These are phyloP conservation scores for Sparassis latifolia DNA, from an alignment of 1,284 basidiomycete species.

Conservation along the genomic window DNA sequence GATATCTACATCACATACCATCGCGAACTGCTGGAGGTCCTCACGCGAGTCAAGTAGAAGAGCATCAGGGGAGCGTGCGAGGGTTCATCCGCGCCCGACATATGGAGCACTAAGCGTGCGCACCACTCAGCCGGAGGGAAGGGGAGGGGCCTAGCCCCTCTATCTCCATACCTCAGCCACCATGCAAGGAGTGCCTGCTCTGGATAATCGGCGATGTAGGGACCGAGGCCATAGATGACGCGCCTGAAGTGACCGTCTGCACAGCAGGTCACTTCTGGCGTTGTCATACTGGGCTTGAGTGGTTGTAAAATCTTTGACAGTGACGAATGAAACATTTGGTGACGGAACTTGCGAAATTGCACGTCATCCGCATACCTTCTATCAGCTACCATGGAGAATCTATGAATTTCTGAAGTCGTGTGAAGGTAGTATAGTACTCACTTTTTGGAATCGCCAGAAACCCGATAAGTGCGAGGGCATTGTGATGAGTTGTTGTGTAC, in stretches of 20 bases:
- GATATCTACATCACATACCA: conserved; percentile 79
- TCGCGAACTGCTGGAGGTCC: conserved; percentile 58
- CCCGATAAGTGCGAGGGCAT: not conserved
- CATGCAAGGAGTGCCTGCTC: not conserved
- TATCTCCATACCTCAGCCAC: no score
- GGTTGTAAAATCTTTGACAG: not conserved
- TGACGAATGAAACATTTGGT: not conserved
- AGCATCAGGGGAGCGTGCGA: conserved; percentile 52
- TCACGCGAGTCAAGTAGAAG: conserved; percentile 52
- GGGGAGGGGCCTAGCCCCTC: no score
- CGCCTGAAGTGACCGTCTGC: not conserved
- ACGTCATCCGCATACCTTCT: not conserved
- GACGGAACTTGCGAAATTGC: not conserved
- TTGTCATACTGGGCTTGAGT: not conserved
- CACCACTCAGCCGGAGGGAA: not conserved
- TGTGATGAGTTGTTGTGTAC: not conserved
- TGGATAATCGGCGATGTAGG: not conserved
- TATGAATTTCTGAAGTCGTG: not conserved
- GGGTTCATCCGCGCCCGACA: conserved; percentile 64
- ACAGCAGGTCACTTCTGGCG: not conserved
- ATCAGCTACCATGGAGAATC: not conserved
- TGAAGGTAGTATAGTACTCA: not conserved
- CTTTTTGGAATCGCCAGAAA: not conserved
- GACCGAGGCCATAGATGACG: not conserved
- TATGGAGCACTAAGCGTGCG: conserved; percentile 48